phyloP scores from a whole-genome alignment of 352 stramenopile species.

The Phytopythium aichiense region DNA sequence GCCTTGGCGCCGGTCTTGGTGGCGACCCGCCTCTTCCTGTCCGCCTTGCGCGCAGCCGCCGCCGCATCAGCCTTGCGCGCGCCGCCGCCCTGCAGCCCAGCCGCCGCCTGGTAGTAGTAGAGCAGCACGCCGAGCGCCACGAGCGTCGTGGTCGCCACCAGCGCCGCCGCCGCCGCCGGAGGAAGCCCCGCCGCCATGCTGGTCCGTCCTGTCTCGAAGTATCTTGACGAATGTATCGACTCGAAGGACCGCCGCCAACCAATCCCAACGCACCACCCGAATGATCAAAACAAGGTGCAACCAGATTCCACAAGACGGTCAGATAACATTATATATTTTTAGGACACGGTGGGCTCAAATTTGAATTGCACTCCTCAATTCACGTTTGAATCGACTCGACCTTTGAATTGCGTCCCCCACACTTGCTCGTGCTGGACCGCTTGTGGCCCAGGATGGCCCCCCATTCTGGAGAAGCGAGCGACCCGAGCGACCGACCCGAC shows the following conservation, averaged over 20 bases:
- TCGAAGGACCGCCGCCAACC: not conserved
- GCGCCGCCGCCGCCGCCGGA: constrained; percentile 1
- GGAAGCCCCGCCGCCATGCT: not conserved
- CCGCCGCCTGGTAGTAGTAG: not conserved
- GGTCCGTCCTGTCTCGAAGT: not conserved
- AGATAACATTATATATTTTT: not conserved
- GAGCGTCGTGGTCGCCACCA: constrained; percentile 2
- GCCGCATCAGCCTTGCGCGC: constrained; percentile 13
- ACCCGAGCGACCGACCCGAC: not conserved
- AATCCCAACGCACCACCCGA: not conserved
- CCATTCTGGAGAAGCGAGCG: constrained; percentile 2
- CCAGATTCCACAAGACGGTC: not conserved
- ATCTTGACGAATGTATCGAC: constrained; percentile 2
- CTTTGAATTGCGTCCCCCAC: too few relatives aligned
- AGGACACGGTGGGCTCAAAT: not conserved
- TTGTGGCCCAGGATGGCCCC: not conserved
- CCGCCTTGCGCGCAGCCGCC: not conserved
- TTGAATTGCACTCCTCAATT: not conserved
- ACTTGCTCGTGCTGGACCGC: not conserved
- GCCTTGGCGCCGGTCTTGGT: constrained; percentile 4
- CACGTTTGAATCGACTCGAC: not conserved
- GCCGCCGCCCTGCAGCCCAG: not conserved
- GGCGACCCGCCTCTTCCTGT: constrained; percentile 10
- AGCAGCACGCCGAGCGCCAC: constrained; percentile 4
- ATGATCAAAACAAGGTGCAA: not conserved